Conservation (phyloP, 2,329 filamentous ascomycete genomes). For the Paraphaeosphaeria minitans region DNA sequence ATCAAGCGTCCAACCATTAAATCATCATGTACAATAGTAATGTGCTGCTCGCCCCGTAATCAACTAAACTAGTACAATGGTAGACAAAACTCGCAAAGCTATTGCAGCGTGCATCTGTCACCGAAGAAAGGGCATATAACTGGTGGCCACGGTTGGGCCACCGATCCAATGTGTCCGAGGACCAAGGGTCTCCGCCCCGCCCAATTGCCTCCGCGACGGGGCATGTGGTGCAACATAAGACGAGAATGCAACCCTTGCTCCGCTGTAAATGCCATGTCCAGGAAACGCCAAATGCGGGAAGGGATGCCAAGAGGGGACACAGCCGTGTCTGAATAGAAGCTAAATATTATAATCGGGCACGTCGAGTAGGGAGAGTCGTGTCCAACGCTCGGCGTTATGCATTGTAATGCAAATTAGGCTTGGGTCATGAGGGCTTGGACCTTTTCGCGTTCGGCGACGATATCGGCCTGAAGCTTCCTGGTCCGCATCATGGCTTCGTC, state of each 20-base stretch:
- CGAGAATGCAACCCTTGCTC: conserved; percentile 15
- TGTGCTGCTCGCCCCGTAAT: conserved; percentile 16
- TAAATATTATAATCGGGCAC: conserved; percentile 21
- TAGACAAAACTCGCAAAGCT: neutral
- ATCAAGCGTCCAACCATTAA: conserved; percentile 29
- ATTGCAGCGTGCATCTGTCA: conserved; percentile 6
- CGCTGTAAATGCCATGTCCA: conserved; percentile 19
- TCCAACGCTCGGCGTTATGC: conserved; percentile 21
- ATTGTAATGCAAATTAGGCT: conserved; percentile 24
- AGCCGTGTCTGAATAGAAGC: conserved; percentile 12
- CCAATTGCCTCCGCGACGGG: conserved; percentile 3
- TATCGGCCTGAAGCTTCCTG: conserved; percentile 68
- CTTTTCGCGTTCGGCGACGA: conserved; percentile 67
- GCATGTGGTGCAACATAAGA: neutral
- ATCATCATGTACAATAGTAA: conserved; percentile 33
- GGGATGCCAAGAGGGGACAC: conserved; percentile 14
- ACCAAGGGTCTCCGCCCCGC: conserved; percentile 1
- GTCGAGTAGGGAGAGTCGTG: conserved; percentile 18
- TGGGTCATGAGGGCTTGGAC: conserved; percentile 57
- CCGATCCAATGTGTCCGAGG: conserved; percentile 2
- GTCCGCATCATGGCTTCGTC: conserved; percentile 77
- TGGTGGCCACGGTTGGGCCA: conserved; percentile 13
- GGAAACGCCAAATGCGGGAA: conserved; percentile 18
- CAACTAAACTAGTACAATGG: conserved; percentile 14
- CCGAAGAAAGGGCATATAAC: conserved; percentile 32